Conservation (phyloP, 2,329 filamentous ascomycete species). For the Hirsutella minnesotensis region DNA sequence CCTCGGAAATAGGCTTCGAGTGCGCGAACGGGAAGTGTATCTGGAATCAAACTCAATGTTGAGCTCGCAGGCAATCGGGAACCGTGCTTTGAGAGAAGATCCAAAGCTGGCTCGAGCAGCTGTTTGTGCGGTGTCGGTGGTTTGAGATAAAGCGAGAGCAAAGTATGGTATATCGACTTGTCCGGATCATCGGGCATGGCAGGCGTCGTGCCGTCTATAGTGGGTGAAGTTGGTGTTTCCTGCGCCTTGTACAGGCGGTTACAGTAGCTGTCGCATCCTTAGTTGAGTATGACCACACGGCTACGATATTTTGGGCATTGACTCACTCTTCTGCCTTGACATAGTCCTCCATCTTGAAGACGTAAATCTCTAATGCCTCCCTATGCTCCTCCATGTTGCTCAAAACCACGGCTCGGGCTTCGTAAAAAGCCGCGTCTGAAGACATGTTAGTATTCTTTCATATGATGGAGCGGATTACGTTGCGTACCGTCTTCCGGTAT, state of each 20-base stretch:
- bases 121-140: conserved; percentile 62
- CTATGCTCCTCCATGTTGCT: conserved; percentile 94
- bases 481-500: conserved; percentile 71
- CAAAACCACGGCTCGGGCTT: conserved; percentile 79
- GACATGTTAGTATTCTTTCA: conserved; percentile 3
- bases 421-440: conserved; percentile 72
- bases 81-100: conserved; percentile 83
- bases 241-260: conserved; percentile 66
- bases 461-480: neutral
- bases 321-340: conserved; percentile 83
- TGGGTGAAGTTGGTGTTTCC: conserved; percentile 26
- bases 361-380: conserved; percentile 93
- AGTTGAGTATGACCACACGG: no score
- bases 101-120: conserved; percentile 68
- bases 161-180: conserved; percentile 80
- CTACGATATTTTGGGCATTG: no score
- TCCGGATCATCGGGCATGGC: conserved; percentile 36
- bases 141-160: conserved; percentile 79
- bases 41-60: conserved; percentile 76
- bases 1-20: conserved; percentile 87
- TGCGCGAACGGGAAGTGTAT: conserved; percentile 62
- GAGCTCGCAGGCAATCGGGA: conserved; percentile 80
- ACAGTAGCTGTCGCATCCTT: conserved; percentile 62
- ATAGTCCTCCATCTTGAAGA: conserved; percentile 84
- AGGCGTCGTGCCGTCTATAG: conserved; percentile 19